Base-by-base conservation (phyloP, 805 yeast species). In the Jamesozyma lodderae region DNA sequence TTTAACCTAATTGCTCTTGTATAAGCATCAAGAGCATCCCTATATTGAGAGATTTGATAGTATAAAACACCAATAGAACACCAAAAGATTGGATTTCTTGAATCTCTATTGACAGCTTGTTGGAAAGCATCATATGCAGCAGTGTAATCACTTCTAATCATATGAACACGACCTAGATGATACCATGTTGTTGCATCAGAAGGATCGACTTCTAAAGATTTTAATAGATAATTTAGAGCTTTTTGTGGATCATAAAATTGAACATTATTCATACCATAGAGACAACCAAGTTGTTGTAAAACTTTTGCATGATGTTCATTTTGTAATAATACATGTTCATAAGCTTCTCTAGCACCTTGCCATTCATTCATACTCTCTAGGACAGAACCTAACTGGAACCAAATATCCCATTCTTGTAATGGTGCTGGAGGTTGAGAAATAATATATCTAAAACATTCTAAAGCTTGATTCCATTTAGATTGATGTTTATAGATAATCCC, bases 71-170 rank as follows among this genome's bases (percentile, higher is more conserved):
- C 98, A 53, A 83, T 82, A 24, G 88, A 80, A 51, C 94, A 83
- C 98, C 98, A 92, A 68, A 92, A 92, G 1, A 96, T 92, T 41
- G 98, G 97, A 61, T 92, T 92, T 59, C 96, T 75, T 27, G 94
- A 81, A 62, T 92, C 97, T 46, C 96, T 75, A 61, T 92, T 92
- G 42, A 92, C 98, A 10, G 97, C 97, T 60, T 88, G 96, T 66
- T 92, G 98, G 74, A 90, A 92, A 0, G 96, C 94, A 57, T 92
- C 97, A 63, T 90, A 92, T 2, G 98, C 97, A 35, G 92, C 87
- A 43, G 92, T 81, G 66, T 87, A 92, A 60, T 90, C 95, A 47
- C 84, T 87, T 53, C 90, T 77, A 28, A 95, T 81, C 97, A 92
- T 90, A 67, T 90, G 94, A 46, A 94, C 94, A 48, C 97, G 77